phyloP scores from a whole-genome alignment of 176 grass and related monocot species.

The Triticum turgidum region DNA sequence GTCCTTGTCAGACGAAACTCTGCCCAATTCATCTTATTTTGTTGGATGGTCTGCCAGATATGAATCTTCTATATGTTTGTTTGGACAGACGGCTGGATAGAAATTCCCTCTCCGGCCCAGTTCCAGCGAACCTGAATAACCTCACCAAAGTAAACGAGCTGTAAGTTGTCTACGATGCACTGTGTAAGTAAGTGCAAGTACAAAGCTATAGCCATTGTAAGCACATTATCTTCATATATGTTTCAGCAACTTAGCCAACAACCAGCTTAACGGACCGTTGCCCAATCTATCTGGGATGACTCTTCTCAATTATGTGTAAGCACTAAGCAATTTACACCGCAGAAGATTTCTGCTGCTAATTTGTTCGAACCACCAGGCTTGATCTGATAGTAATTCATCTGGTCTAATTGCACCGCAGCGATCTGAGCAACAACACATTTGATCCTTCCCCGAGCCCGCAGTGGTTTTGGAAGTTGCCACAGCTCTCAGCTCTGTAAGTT shows the following conservation, averaged over 20 bases:
- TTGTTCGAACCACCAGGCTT: neutral
- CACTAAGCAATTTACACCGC: constrained; percentile 19
- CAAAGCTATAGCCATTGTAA: constrained; percentile 20
- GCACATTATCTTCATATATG: neutral
- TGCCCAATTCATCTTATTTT: neutral
- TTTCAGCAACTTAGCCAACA: constrained; percentile 91
- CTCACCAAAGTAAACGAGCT: constrained; percentile 66
- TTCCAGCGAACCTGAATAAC: constrained; percentile 73
- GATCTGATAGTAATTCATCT: neutral
- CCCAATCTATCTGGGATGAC: constrained; percentile 73
- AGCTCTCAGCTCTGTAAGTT: constrained; percentile 73
- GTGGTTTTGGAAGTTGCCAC: constrained; percentile 69
- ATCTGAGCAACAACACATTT: constrained; percentile 96
- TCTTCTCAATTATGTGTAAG: constrained; percentile 81
- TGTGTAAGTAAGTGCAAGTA: neutral
- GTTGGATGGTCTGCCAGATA: neutral
- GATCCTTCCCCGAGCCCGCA: constrained; percentile 60
- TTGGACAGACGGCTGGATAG: constrained; percentile 70
- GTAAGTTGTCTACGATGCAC: constrained; percentile 58
- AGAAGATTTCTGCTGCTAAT: constrained; percentile 9
- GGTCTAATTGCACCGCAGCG: constrained; percentile 38
- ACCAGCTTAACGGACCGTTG: constrained; percentile 64
- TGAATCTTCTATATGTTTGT: constrained; percentile 27
- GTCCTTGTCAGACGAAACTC: constrained; percentile 2
- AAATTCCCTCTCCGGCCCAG: constrained; percentile 59